Evolutionary conservation across 2,329 filamentous ascomycete species (phyloP), one percentile per base, ranked within the genome.

Genomic region (Aspergillus arachidicola): DNA sequence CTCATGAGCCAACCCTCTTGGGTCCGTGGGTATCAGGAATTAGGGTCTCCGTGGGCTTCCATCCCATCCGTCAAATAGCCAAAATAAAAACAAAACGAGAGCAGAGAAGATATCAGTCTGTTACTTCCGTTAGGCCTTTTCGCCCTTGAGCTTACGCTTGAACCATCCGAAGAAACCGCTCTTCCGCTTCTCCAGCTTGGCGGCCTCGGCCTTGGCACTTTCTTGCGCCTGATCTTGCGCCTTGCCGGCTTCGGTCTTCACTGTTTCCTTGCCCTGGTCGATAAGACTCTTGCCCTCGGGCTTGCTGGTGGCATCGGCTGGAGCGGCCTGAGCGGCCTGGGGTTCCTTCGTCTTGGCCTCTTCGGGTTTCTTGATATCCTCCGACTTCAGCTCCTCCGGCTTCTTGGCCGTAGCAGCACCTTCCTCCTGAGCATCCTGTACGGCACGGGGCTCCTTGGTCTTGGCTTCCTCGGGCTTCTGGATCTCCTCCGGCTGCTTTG

Each of bases 151-250:
- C 51, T 55, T 55, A 36, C 51, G 71, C 69, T 74, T 74, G 56
- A 74, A 54, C 71, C 71, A 73, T 32, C 66, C 63, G 53, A 65
- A 65, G 59, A 74, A 67, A 6, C 72, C 71, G 19, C 71, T 72
- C 68, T 73, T 73, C 30, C 68, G 68, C 63, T 69, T 71, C 30
- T 71, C 70, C 9, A 63, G 58, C 61, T 68, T 67, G 43, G 59
- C 58, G 7, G 65, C 61, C 43, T 66, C 62, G 30, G 56, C 54
- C 58, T 64, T 61, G 12, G 55, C 58, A 32, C 26, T 32, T 51
- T 66, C 58, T 45, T 65, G 32, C 2, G 54, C 58, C 46, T 63
- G 57, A 12, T 62, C 65, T 36, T 63, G 53, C 1, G 48, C 58
- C 58, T 63, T 60, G 21, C 60, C 62, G 41, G 56, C 67, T 45